Evolutionary conservation across 495 filamentous ascomycete species (phyloP), one percentile per base, ranked within the genome.

Genomic region (Thozetella sp.): DNA sequence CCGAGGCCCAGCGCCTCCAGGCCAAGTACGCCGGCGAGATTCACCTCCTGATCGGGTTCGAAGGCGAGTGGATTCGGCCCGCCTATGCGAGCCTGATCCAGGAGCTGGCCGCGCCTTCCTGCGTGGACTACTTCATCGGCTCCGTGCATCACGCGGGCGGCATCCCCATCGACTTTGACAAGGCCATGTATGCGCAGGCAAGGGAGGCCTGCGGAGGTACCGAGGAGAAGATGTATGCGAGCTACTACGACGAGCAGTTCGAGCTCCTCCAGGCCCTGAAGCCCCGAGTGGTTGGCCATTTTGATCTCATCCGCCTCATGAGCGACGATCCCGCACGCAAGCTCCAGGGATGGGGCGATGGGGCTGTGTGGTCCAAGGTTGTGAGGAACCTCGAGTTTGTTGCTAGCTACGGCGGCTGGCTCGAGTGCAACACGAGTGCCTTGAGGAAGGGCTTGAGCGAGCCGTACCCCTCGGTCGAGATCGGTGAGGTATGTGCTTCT

Each of bases 121-220:
- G 76, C 17, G 82, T 96, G 58, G 93, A 98, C 68, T 89, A 95
- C 74, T 94, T 96, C 76, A 73, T 99, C 67, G 95, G 96, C 20
- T 93, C 90, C 1, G 80, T 98, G 25, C 95, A 99, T 75, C 95
- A 99, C 73, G 89, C 92, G 4, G 79, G 87, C 58, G 87, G 86
- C 1, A 80, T 95, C 22, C 94, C 96, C 2, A 97, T 99, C 65
- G 95, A 99, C 76, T 96, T 89, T 61, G 89, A 95, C 74, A 72
- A 64, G 1, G 70, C 78, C 1, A 79, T 85, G 70, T 98, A 96
- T 67, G 17, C 17, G 10, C 27, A 19, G 0, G 72, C 70, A 0
- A 23, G 51, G 1, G 25, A 22, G 1, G 51, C 55, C 0, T 59
- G 63, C 24, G 63, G 62, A 1, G 65, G 66, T 0, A 83, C 85